Percentiles rank a stretch among this genome's conserved stretches.
Evolutionary conservation across 1,284 basidiomycete species (phyloP).

Genomic region (Golubevia sp.): DNA sequence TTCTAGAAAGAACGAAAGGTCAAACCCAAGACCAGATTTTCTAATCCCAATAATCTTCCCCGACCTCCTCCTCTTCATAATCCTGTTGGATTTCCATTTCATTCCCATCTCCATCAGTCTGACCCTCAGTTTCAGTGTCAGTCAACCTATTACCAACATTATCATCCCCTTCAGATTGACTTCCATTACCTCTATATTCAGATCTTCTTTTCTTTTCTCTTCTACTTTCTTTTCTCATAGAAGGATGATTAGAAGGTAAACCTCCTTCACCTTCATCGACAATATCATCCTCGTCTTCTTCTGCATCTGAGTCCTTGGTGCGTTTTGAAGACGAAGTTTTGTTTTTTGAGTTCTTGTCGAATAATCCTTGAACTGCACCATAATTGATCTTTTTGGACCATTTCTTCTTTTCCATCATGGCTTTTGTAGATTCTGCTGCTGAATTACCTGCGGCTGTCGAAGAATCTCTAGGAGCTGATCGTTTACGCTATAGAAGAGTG

Average conservation of each 20-base stretch:
- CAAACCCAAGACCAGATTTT: no score
- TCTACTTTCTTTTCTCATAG: constrained; percentile 17
- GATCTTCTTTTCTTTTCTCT: constrained; percentile 9
- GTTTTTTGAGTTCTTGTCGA: constrained; percentile 6
- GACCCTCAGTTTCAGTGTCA: no score
- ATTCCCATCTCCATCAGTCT: no score
- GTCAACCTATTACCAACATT: no score
- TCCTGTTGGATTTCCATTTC: no score
- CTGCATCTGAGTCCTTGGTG: no score
- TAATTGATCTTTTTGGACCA: constrained; percentile 59
- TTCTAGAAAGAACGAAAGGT: no score
- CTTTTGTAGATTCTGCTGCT: constrained; percentile 53
- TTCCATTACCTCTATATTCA: no score
- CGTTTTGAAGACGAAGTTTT: no score
- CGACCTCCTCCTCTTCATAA: no score
- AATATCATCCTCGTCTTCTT: constrained; percentile 13
- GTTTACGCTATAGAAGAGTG: neutral
- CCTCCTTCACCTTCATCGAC: constrained; percentile 25
- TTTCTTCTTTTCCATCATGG: constrained; percentile 53
- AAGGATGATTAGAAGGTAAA: constrained; percentile 24
- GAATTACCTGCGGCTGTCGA: constrained; percentile 8
- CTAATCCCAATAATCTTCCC: no score
- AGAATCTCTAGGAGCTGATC: constrained; percentile 2
- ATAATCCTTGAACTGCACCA: constrained; percentile 50
- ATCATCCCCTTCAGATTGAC: no score